A percentile compares a stretch with the other conserved stretches of the same genome.
These are phyloP conservation scores for Neofusicoccum laricinum DNA, from an alignment of 2,329 filamentous ascomycete species.

Conservation along the genomic window DNA sequence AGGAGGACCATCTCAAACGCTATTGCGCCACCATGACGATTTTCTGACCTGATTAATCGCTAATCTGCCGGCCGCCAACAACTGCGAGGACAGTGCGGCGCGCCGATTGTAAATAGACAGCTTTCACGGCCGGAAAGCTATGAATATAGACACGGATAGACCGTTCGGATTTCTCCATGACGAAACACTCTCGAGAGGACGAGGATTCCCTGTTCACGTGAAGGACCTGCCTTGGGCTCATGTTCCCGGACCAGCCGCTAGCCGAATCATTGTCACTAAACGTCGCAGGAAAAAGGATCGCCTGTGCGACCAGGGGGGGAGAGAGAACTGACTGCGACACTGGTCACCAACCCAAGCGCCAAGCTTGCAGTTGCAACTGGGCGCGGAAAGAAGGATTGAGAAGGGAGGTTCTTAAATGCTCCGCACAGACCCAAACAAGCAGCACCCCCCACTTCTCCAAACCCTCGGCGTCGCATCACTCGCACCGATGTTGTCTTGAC, in stretches of 20 bases:
- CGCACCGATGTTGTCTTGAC: neutral
- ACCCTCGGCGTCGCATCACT: neutral
- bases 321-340: neutral
- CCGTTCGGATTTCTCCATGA: neutral
- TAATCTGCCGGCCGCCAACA: neutral
- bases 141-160: conserved; percentile 3
- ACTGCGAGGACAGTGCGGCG: neutral
- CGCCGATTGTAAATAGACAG: neutral
- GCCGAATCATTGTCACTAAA: neutral
- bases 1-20: conserved; percentile 1
- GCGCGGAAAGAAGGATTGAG: neutral
- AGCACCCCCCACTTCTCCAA: neutral
- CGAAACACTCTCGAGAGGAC: neutral
- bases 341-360: neutral
- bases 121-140: neutral
- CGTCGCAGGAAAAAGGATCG: neutral
- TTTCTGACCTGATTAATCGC: neutral
- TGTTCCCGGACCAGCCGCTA: neutral
- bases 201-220: neutral
- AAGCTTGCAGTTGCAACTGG: neutral
- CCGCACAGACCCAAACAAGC: neutral
- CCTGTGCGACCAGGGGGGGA: neutral
- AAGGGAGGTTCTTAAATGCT: neutral
- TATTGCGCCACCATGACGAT: conserved; percentile 14
- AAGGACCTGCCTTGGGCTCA: neutral